Base-by-base conservation (phyloP, 768 basidiomycete genomes). In the Termitomyces sp. region DNA sequence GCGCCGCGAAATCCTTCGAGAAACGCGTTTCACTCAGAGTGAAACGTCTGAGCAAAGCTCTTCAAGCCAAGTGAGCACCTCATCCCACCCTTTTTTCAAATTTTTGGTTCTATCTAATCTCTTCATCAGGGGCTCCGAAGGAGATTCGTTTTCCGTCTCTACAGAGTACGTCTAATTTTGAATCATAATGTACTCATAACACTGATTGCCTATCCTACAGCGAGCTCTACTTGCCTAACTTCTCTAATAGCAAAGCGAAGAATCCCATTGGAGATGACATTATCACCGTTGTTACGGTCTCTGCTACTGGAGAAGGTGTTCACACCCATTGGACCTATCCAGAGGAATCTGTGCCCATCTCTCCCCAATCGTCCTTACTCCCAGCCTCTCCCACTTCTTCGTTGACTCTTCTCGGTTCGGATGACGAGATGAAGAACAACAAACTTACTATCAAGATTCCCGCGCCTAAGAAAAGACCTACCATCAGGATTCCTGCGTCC, bases 251-350 rank as follows among this genome's bases (percentile, higher is more conserved):
- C 28, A 28, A 28, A 28, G 28, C 28, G 3, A 7, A 44, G 42
- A 44, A 7, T 13, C 15, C n/a, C 8, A 44, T 44, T 8, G n/a
- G n/a, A 20, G 36, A 54, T 39, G 52, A 20, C 2, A 16, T 7
- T 22, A 16, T 44, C 18, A n/a, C 32, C 28, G 15, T 35, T 36
- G 28, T 18, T 36, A 56, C 39, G 18, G 20, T 20, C 22, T 56
- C 55, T 38, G 55, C 55, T 55, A 28, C 55, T 13, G 55, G 55
- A 20, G 22, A 55, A 20, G 55, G 55, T 11, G 20, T 22, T 12
- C 55, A 42, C 24, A 55, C 55, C 15, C 55, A 15, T 20, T 42
- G 55, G 55, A 16, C 28, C 55, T 55, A 39, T 33, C 22, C 55
- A 8, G n/a, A 39, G 15, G 39, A 55, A 7, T 20, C n/a, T 42